phyloP scores from a whole-genome alignment of 306 rosid genomes.

The Begonia loranthoides region DNA sequence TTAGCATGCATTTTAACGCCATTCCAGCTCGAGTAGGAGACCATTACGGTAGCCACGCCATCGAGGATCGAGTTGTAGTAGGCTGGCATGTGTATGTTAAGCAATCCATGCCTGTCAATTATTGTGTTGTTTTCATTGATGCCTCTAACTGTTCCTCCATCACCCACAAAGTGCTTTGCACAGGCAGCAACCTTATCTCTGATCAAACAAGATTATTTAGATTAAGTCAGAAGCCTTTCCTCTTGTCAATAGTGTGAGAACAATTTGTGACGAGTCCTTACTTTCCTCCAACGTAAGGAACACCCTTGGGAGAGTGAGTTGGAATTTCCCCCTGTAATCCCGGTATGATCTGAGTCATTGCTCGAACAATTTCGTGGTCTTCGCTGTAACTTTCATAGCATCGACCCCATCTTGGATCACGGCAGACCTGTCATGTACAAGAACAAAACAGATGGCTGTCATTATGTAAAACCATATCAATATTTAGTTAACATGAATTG shows the following conservation, averaged over 20 bases:
- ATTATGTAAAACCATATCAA: neutral
- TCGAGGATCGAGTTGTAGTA: constrained; percentile 17
- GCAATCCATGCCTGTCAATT: constrained; percentile 15
- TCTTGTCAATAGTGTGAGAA: neutral
- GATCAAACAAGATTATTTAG: neutral
- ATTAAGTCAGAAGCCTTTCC: neutral
- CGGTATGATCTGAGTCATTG: constrained; percentile 19
- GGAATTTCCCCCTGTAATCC: constrained; percentile 34
- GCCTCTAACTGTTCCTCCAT: constrained; percentile 27
- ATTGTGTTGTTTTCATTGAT: constrained; percentile 24
- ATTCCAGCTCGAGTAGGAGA: constrained; percentile 33
- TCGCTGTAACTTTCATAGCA: constrained; percentile 32
- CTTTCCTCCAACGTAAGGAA: constrained; percentile 24
- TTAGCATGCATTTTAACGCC: constrained; percentile 33
- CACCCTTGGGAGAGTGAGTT: constrained; percentile 13
- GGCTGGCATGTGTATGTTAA: constrained; percentile 28
- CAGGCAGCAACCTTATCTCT: constrained; percentile 28
- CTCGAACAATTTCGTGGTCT: constrained; percentile 17
- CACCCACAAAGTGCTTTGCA: constrained; percentile 28
- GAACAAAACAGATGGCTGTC: neutral
- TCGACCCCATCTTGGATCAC: constrained; percentile 39
- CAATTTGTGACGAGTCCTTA: constrained; percentile 6
- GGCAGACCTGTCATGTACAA: constrained; percentile 16
- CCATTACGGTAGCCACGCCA: constrained; percentile 27
- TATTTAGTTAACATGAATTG: neutral